These are phyloP conservation scores for Dioscorea cayenensis DNA, from an alignment of 116 monocot genomes.

Conservation along the genomic window DNA sequence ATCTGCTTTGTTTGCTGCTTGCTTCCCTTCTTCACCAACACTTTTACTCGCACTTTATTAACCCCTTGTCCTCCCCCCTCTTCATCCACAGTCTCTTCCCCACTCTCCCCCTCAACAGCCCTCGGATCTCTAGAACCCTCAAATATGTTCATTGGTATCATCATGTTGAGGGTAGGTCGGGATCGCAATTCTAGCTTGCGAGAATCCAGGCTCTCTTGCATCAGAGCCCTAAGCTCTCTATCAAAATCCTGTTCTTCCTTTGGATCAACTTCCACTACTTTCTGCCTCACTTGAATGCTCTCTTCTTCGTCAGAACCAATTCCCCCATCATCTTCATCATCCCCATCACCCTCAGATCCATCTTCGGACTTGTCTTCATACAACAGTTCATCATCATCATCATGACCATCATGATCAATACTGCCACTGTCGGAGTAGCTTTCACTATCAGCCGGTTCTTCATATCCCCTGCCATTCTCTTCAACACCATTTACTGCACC, in stretches of 20 bases:
- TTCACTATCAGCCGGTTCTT: slow-evolving; percentile 65
- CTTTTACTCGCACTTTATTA: slow-evolving; percentile 71
- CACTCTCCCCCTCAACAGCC: slow-evolving; percentile 56
- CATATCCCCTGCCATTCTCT: slow-evolving; percentile 51
- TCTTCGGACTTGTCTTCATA: slow-evolving; percentile 70
- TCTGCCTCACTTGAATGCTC: slow-evolving; percentile 62
- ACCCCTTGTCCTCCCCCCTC: slow-evolving; percentile 34
- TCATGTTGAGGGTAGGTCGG: slow-evolving; percentile 79
- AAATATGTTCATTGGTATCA: slow-evolving; percentile 87
- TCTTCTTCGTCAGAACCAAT: slow-evolving; percentile 86
- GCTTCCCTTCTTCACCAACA: slow-evolving; percentile 78
- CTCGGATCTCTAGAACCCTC: slow-evolving; percentile 66
- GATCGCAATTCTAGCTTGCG: slow-evolving; percentile 71
- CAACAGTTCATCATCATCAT: slow-evolving; percentile 59
- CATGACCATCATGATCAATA: slow-evolving; percentile 53
- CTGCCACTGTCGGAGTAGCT: slow-evolving; percentile 88
- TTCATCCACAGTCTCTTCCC: slow-evolving; percentile 76
- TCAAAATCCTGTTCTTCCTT: slow-evolving; percentile 89
- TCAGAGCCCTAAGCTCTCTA: slow-evolving; percentile 67
- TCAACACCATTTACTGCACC: slow-evolving; percentile 30
- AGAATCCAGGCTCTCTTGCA: slow-evolving; percentile 93
- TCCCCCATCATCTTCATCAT: slow-evolving; percentile 53
- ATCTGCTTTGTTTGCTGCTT: slow-evolving; percentile 97
- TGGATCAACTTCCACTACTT: slow-evolving; percentile 66
- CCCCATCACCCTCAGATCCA: slow-evolving; percentile 60